These are phyloP conservation scores for Hortiboletus flavorubellus DNA, from an alignment of 768 basidiomycete species.

Conservation along the genomic window DNA sequence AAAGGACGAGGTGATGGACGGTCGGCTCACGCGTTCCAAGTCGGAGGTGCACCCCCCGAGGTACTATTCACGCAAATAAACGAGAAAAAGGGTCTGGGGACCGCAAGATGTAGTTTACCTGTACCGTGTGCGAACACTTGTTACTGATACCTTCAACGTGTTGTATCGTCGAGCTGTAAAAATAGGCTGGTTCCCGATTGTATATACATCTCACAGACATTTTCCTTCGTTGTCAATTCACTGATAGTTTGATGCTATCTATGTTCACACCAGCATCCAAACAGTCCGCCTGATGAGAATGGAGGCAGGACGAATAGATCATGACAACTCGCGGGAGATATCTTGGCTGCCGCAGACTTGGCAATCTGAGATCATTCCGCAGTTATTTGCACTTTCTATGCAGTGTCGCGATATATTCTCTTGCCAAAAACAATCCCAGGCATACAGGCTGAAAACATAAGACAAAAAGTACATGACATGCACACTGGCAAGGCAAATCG, in stretches of 20 bases:
- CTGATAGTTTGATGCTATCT: too few species aligned
- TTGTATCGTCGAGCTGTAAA: conserved; percentile 8
- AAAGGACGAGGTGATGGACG: conserved; percentile 5
- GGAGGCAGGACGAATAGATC: too few species aligned
- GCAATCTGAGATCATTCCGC: background rate
- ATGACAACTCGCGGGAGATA: too few species aligned
- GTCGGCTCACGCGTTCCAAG: conserved; percentile 22
- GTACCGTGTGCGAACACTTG: background rate
- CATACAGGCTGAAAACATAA: conserved; percentile 16
- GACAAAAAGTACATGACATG: conserved; percentile 5
- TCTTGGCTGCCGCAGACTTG: too few species aligned
- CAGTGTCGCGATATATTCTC: background rate
- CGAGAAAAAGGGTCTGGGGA: background rate
- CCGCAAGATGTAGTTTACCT: background rate
- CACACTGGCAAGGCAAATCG: background rate
- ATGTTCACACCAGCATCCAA: background rate
- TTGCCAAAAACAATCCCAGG: background rate
- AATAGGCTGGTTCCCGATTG: background rate
- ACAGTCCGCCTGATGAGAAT: too few species aligned
- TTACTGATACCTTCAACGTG: background rate
- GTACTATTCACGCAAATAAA: conserved; percentile 16
- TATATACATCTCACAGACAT: background rate
- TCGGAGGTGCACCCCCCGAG: conserved; percentile 25
- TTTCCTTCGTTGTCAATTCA: background rate
- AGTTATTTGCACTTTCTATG: background rate